Conservation (phyloP, 805 yeast genomes). For the Teunomyces tritomae region DNA sequence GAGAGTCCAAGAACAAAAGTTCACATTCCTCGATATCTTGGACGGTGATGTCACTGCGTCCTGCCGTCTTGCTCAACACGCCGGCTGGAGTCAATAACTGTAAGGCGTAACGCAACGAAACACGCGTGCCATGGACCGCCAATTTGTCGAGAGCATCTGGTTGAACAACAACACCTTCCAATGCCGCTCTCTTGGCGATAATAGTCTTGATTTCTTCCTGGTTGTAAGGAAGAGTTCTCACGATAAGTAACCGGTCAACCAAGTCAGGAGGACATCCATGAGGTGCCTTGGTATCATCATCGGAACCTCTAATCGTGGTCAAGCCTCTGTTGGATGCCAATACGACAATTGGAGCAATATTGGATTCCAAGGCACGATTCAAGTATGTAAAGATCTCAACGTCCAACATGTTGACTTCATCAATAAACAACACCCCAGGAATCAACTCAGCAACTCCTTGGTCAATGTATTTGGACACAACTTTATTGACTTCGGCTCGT, state of each 20-base stretch:
- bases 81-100: conserved; percentile 91
- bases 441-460: conserved; percentile 97
- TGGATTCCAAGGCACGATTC: conserved; percentile 88
- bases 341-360: conserved; percentile 91
- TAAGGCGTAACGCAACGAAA: conserved; percentile 87
- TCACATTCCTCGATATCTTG: conserved; percentile 84
- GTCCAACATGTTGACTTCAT: conserved; percentile 98
- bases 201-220: conserved; percentile 80
- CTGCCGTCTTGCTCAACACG: conserved; percentile 69
- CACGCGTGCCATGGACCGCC: conserved; percentile 68
- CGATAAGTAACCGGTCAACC: conserved; percentile 85
- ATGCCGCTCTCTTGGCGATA: conserved; percentile 74
- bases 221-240: conserved; percentile 86
- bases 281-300: conserved; percentile 77
- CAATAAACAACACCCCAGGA: conserved; percentile 97
- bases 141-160: conserved; percentile 71
- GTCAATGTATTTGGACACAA: conserved; percentile 92
- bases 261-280: conserved; percentile 97
- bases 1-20: conserved; percentile 78
- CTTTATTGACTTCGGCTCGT: conserved; percentile 90
- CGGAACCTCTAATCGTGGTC: conserved; percentile 88
- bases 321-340: conserved; percentile 95
- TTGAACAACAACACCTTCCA: conserved; percentile 68
- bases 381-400: conserved; percentile 94
- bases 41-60: conserved; percentile 64